These are phyloP conservation scores for Echinochloa phyllopogon DNA, from an alignment of 176 grass and related monocot species.

Conservation along the genomic window DNA sequence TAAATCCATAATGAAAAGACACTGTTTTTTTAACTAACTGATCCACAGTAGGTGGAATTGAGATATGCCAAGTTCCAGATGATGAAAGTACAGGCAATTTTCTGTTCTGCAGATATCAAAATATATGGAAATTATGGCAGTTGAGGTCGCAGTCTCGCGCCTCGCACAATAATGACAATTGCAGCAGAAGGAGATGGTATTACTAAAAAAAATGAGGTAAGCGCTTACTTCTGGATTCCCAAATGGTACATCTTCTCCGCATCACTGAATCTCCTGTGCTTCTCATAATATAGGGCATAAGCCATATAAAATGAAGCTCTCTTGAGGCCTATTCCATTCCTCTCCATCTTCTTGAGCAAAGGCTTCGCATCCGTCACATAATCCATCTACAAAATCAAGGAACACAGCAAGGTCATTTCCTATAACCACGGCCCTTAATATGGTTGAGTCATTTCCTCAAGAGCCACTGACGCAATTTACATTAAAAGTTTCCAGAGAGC, in stretches of 20 bases:
- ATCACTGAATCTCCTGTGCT: slow-evolving; percentile 65
- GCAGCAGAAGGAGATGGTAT: slow-evolving; percentile 2
- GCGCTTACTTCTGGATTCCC: slow-evolving; percentile 76
- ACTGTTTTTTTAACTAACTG: neutral
- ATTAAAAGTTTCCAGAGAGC: neutral
- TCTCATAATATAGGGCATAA: slow-evolving; percentile 91
- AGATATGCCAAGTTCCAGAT: slow-evolving; percentile 12
- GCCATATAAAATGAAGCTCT: slow-evolving; percentile 87
- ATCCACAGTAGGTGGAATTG: neutral
- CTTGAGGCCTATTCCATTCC: slow-evolving; percentile 74
- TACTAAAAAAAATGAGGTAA: neutral
- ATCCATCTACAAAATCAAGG: slow-evolving; percentile 69
- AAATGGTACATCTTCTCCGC: slow-evolving; percentile 77
- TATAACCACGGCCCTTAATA: neutral
- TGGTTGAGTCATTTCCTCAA: neutral
- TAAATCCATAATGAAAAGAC: neutral
- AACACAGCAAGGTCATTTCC: neutral
- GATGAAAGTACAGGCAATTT: neutral
- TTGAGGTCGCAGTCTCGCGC: too few species aligned
- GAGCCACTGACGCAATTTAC: neutral
- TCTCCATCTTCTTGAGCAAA: slow-evolving; percentile 86
- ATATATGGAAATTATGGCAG: neutral
- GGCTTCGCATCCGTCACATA: slow-evolving; percentile 82
- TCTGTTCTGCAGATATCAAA: neutral
- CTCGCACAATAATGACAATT: slow-evolving; percentile 10